These are phyloP conservation scores for Malus hybrid DNA, from an alignment of 331 rosid genomes.

Conservation along the genomic window DNA sequence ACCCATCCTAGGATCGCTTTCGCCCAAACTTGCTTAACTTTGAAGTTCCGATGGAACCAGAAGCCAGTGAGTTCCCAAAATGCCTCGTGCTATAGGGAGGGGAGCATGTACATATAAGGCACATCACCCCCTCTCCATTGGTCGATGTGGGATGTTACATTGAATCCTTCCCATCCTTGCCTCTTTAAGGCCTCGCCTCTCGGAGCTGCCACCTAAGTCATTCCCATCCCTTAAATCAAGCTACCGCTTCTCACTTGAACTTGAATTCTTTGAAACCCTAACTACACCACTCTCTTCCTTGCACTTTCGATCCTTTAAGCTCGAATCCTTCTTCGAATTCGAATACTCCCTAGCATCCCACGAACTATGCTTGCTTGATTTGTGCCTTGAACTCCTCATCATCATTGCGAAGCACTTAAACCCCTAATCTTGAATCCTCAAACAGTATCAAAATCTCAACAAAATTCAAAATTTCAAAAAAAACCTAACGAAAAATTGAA, in stretches of 20 bases:
- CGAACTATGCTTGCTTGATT: constrained; percentile 80
- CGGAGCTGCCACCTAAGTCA: constrained; percentile 34
- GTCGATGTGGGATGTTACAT: too few species aligned
- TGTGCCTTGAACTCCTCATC: constrained; percentile 89
- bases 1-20: too few species aligned
- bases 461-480: background rate
- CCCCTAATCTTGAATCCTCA: constrained; percentile 16
- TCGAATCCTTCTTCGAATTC: constrained; percentile 78
- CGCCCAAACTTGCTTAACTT: too few species aligned
- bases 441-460: background rate
- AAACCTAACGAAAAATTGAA: background rate
- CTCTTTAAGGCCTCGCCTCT: constrained; percentile 1
- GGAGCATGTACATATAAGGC: too few species aligned
- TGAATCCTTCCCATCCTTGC: too few species aligned
- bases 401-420: constrained; percentile 34
- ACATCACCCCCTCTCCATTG: too few species aligned
- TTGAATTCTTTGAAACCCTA: constrained; percentile 55
- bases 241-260: constrained; percentile 65
- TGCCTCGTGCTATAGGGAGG: too few species aligned
- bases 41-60: too few species aligned
- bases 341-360: constrained; percentile 74
- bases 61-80: too few species aligned
- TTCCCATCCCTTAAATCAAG: constrained; percentile 51
- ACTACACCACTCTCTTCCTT: constrained; percentile 49
- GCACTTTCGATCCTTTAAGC: constrained; percentile 66